Base-by-base conservation (phyloP, 495 filamentous ascomycete genomes). In the Lineolata rhizophorae region DNA sequence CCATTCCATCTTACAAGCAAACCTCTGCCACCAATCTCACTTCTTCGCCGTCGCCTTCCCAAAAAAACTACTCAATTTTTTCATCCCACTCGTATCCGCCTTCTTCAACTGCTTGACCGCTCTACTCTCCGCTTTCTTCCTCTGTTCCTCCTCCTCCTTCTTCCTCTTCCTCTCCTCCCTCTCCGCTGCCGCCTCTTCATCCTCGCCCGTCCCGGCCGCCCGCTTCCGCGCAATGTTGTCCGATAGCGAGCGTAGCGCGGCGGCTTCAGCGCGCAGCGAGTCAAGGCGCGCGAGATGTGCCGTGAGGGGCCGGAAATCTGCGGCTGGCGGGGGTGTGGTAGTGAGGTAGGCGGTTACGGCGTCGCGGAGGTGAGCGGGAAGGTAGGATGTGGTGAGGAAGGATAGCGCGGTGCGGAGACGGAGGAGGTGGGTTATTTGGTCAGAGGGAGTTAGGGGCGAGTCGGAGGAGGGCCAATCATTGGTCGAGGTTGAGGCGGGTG, bases 61-160 rank as follows among this genome's bases (percentile, higher is more conserved):
- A 50, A 97, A 97, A 50, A 95, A 97, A 38, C 72, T 66, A 41
- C 81, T 93, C 70, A 97, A 66, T 61, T 93, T 95, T 62, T 77
- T 81, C 87, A 99, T 99, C 17, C 87, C 90, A 11, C 45, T 67
- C 0, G 71, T 81, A 48, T 93, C 76, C 10, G 78, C 85, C 56
- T 94, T 95, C 49, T 73, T 75, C 44, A 99, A 46, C 24, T 84
- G 62, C 42, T 64, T 70, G 1, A 92, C 67, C 0, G 65, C 83
- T 13, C 66, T 59, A 40, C 75, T 85, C 53, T 79, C 65, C 18
- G 63, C 63, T 51, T 67, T 66, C n/a, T n/a, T n/a, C n/a, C n/a
- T n/a, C n/a, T n/a, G n/a, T n/a, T n/a, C n/a, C n/a, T n/a, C 48
- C 22, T 76, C 72, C 14, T 80, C 70, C 42, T 60, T 65, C 43